Base-by-base conservation (phyloP, 495 filamentous ascomycete species). In the Acidomyces sp. region DNA sequence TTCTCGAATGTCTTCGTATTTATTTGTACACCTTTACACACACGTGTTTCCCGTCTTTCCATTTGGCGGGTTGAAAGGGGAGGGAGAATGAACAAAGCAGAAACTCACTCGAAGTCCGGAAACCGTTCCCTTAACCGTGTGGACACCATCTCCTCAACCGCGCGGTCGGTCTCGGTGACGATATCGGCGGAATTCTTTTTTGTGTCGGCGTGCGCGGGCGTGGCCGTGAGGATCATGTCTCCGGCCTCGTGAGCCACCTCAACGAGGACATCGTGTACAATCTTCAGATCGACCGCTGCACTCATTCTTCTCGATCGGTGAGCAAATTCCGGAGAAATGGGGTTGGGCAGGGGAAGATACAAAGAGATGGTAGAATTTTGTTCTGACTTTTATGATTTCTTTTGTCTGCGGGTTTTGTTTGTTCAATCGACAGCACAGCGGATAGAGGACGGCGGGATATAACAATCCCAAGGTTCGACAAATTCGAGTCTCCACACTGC, bases 141-240 rank as follows among this genome's bases (percentile, higher is more conserved):
- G 3, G 72, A 76, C 37, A 92, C 72, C 64, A 85, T 74, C 18
- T 66, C 69, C 54, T 93, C 85, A 30, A 93, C 80, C 1, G 80
- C 83, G 48, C 73, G 74, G 61, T 93, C 85, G 46, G 84, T 85
- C 59, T 88, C 78, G 18, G 85, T 93, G 22, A 93, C 85, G 23
- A 92, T 71, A 57, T 93, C 85, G 43, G 76, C 79, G 42, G 80
- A 39, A 56, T 93, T 94, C 64, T 87, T 77, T 61, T 94, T 95
- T 6, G 75, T 77, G 18, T 74, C 82, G 12, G 72, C 68, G 23
- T 62, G 67, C 21, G 69, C 70, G 0, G 85, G 84, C 37, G 80
- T 73, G 39, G 86, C 86, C 39, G 69, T 66, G 31, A 73, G 68
- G 52, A 93, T 93, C 70, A 83, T 92, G 15, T 74, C 66, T 22